Evolutionary conservation across 2,329 filamentous ascomycete genomes (phyloP), one percentile per base, ranked within the genome.

Genomic region (Arachnomyces sp.): DNA sequence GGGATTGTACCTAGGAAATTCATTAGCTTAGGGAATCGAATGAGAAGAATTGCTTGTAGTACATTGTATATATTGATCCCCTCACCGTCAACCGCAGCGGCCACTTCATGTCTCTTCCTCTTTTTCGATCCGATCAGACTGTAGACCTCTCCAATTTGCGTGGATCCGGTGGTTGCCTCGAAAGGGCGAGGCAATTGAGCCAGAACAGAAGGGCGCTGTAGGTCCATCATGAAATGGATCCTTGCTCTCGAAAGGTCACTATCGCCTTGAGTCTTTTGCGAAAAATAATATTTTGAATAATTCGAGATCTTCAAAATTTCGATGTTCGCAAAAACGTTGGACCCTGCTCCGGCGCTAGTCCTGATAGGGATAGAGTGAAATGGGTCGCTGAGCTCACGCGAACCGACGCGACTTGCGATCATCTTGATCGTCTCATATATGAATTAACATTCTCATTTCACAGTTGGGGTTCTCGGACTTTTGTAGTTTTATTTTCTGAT

Each of bases 41-140:
- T 28, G 2, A 3, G 9, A 16, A 25, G 14, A 7, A 21, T 36
- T 28, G 18, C 3, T 32, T 15, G 25, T 17, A 59, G 35, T 65
- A 80, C 77, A 60, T 78, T 77, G 61, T 80, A 80, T 28, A 82
- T 72, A 47, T 74, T 78, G 36, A 82, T 62, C 21, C 73, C 72
- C 54, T 81, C 75, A 30, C 77, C 76, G 54, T 81, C 76, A 11
- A 80, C 64, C 1, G 69, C 75, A 14, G 77, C 69, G 25, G 68
- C 75, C 38, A 81, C 66, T 53, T 82, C 78, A 51, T 77, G 73
- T 55, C 78, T 66, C 62, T 80, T 80, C 55, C 75, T 71, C 61
- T 77, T 80, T 59, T 70, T 75, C 31, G 71, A 67, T 38, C 71
- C 69, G 43, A 66, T 66, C 40, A 79, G 57, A 49, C 73, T 71